Base-by-base conservation (phyloP, 148 eudicot species). In the Euryodendron excelsum region DNA sequence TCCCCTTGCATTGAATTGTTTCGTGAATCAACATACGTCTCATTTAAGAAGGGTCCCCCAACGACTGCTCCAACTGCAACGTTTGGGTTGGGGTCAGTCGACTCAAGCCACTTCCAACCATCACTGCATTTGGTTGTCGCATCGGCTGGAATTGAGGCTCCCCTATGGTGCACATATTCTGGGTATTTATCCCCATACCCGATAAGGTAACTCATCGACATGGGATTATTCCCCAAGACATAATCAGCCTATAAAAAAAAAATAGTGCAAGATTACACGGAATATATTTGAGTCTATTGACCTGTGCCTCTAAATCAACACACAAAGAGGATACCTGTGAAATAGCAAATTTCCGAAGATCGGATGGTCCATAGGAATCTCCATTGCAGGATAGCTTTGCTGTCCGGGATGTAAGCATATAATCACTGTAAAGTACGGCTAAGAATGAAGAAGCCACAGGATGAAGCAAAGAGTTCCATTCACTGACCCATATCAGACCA, bases 1-100 rank as follows among this genome's bases (percentile, higher is more conserved):
- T 93, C 99, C 1, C 69, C 78, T 86, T 93, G 96, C 97, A 90
- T 93, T 0, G 98, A 85, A 77, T 96, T 96, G 84, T 93, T 96
- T 15, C 98, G 85, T 12, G 84, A 81, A 80, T 96, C 97, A 0
- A 89, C 78, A 50, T 53, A 96, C 0, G 92, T 87, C 52, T 91
- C 98, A 28, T 96, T 93, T 34, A 81, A 50, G 75, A 90, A 96
- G 0, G 98, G 98, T 8, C 99, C 98, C 2, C 98, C 99, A 0
- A 93, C 94, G 15, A 96, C 90, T 25, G 89, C 99, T 60, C 99
- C 99, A 41, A 73, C 68, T 2, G 94, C 94, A n/a, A 96, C 75
- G 53, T 96, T 96, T 5, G 98, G 99, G 48, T 93, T 93, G 17
- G 99, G 98, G 27, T 89, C 34, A 0, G 82, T 15, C 0, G 94